Percentiles rank a stretch among this genome's conserved stretches.
Evolutionary conservation across 2,329 filamentous ascomycete species (phyloP).

Genomic region (Penicillium italicum): DNA sequence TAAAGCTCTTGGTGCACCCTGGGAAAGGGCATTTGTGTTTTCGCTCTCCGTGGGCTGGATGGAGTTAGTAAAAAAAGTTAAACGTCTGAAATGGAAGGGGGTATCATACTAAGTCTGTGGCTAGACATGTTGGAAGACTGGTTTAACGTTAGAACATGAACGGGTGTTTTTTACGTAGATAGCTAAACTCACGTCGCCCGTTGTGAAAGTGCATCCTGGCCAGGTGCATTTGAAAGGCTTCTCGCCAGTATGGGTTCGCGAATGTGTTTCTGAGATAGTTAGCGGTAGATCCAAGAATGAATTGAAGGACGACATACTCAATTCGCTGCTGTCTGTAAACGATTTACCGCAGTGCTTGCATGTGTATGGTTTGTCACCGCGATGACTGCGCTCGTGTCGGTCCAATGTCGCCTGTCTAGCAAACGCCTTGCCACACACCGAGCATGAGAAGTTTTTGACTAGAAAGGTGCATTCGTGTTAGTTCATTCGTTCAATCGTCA

Average conservation of each 20-base stretch:
- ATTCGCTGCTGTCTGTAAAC: slow-evolving; percentile 45
- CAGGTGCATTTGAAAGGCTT: slow-evolving; percentile 44
- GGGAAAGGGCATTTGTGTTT: slow-evolving; percentile 41
- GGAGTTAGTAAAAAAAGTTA: slow-evolving; percentile 11
- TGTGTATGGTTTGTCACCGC: slow-evolving; percentile 44
- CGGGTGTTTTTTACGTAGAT: accelerated
- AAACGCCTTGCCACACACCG: slow-evolving; percentile 42
- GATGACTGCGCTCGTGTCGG: slow-evolving; percentile 44
- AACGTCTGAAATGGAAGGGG: background rate
- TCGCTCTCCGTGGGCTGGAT: slow-evolving; percentile 39
- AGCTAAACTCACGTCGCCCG: slow-evolving; percentile 40
- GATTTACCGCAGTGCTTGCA: slow-evolving; percentile 42
- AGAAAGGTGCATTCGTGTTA: background rate
- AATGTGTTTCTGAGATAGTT: slow-evolving; percentile 41
- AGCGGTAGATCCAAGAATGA: slow-evolving; percentile 7
- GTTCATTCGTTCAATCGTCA: background rate
- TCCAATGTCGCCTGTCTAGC: slow-evolving; percentile 44
- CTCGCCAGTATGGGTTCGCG: slow-evolving; percentile 42
- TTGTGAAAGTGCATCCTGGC: slow-evolving; percentile 44
- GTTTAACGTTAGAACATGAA: background rate
- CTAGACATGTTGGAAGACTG: slow-evolving; percentile 47
- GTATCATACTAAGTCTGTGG: slow-evolving; percentile 40
- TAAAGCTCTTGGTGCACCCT: slow-evolving; percentile 44
- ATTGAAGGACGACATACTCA: slow-evolving; percentile 32
- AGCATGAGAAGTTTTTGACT: slow-evolving; percentile 45